These are phyloP conservation scores for Tephrocybe sp. DNA, from an alignment of 768 basidiomycete species.

Conservation along the genomic window DNA sequence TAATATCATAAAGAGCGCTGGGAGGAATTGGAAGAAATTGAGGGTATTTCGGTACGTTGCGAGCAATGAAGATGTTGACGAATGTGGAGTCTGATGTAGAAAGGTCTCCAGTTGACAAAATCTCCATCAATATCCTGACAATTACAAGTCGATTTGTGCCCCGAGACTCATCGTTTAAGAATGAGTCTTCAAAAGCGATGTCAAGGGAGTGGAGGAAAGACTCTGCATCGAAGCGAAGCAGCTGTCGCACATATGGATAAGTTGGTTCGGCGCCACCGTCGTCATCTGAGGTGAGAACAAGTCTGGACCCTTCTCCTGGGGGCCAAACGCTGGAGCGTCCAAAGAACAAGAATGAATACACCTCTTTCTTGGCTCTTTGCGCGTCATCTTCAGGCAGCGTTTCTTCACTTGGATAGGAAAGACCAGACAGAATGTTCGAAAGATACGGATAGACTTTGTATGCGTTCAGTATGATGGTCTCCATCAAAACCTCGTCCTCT, in stretches of 20 bases:
- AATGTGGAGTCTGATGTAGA: slow-evolving; percentile 71
- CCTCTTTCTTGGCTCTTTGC: slow-evolving; percentile 61
- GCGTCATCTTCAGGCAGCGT: slow-evolving; percentile 66
- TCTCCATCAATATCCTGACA: slow-evolving; percentile 82
- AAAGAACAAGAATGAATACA: slow-evolving; percentile 85
- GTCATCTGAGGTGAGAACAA: slow-evolving; percentile 75
- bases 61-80: slow-evolving; percentile 92
- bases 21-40: slow-evolving; percentile 77
- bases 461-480: slow-evolving; percentile 66
- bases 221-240: slow-evolving; percentile 90
- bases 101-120: slow-evolving; percentile 56
- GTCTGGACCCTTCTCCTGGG: slow-evolving; percentile 61
- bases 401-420: slow-evolving; percentile 84
- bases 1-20: slow-evolving; percentile 68
- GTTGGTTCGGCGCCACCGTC: slow-evolving; percentile 78
- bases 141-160: slow-evolving; percentile 77
- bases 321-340: slow-evolving; percentile 84
- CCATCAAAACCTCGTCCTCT: slow-evolving; percentile 40
- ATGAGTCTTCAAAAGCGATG: slow-evolving; percentile 91
- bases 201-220: slow-evolving; percentile 93
- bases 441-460: slow-evolving; percentile 94
- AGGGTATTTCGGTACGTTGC: slow-evolving; percentile 95
- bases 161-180: slow-evolving; percentile 75
- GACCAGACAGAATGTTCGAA: slow-evolving; percentile 74
- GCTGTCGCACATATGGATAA: slow-evolving; percentile 84